Conservation (phyloP, 352 stramenopile species). For the Bremia lactucae region DNA sequence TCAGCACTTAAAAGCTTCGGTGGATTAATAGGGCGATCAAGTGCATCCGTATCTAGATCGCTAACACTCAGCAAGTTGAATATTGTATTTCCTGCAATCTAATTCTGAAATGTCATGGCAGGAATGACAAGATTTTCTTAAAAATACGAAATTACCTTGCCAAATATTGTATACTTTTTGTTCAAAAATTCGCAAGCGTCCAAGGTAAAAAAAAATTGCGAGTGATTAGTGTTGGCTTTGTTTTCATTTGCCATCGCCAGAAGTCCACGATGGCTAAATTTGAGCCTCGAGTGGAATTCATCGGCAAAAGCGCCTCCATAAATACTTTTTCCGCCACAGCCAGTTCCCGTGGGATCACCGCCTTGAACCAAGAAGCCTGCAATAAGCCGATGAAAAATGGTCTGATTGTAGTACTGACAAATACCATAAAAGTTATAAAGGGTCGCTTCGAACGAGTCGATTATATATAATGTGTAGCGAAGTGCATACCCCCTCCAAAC, state of each 20-base stretch:
- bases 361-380: conserved; percentile 93
- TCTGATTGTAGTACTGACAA: conserved; percentile 90
- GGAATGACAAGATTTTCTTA: neutral
- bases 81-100: conserved; percentile 93
- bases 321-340: conserved; percentile 73
- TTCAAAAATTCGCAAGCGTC: conserved; percentile 91
- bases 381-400: conserved; percentile 93
- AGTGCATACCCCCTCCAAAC: conserved; percentile 55
- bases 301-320: conserved; percentile 75
- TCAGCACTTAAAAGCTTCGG: conserved; percentile 78
- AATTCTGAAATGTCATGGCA: conserved; percentile 40
- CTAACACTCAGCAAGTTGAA: conserved; percentile 94
- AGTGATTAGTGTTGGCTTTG: conserved; percentile 80
- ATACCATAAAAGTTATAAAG: conserved; percentile 1
- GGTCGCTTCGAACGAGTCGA: neutral
- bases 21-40: conserved; percentile 72
- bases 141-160: conserved; percentile 30
- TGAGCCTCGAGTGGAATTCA: conserved; percentile 90
- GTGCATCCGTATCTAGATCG: conserved; percentile 75
- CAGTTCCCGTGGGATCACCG: conserved; percentile 84
- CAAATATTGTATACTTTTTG: conserved; percentile 92
- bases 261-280: conserved; percentile 94
- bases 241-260: conserved; percentile 90
- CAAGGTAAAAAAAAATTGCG: conserved; percentile 98
- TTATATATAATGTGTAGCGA: neutral